phyloP scores from a whole-genome alignment of 2,329 filamentous ascomycete species.

The Clonostachys sp. region DNA sequence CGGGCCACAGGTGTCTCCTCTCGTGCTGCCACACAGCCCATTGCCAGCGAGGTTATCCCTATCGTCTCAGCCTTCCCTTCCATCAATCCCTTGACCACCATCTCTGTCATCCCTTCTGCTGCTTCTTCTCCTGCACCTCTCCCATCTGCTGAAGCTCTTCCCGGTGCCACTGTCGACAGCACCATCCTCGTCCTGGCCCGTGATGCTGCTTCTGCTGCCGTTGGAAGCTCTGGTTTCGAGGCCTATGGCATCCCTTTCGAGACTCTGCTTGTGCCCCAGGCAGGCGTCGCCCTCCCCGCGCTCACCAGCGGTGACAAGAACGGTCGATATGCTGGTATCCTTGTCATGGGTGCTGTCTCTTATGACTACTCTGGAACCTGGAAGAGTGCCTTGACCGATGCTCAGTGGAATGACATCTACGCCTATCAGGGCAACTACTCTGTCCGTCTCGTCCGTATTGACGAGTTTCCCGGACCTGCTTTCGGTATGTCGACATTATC shows the following conservation, averaged over 20 bases:
- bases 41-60: too few relatives aligned
- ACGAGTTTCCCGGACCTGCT: slow-evolving; percentile 47
- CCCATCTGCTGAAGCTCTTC: slow-evolving; percentile 1
- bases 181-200: slow-evolving; percentile 53
- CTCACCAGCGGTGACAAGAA: slow-evolving; percentile 40
- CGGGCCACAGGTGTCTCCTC: too few relatives aligned
- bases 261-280: slow-evolving; percentile 46
- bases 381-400: slow-evolving; percentile 46
- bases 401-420: slow-evolving; percentile 52
- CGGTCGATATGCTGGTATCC: slow-evolving; percentile 57
- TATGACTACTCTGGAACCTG: slow-evolving; percentile 45
- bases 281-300: slow-evolving; percentile 42
- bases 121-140: too few relatives aligned
- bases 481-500: slow-evolving; percentile 32
- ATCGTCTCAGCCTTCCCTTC: too few relatives aligned
- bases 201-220: slow-evolving; percentile 40
- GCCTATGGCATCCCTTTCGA: slow-evolving; percentile 58
- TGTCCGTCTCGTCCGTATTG: slow-evolving; percentile 55
- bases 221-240: slow-evolving; percentile 48
- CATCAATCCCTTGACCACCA: too few relatives aligned
- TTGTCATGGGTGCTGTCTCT: slow-evolving; percentile 46
- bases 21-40: too few relatives aligned
- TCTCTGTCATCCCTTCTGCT: too few relatives aligned
- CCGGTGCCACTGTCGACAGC: slow-evolving; percentile 20
- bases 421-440: slow-evolving; percentile 53